Conservation (phyloP, 1,284 basidiomycete genomes). For the Sporisorium exsertum region DNA sequence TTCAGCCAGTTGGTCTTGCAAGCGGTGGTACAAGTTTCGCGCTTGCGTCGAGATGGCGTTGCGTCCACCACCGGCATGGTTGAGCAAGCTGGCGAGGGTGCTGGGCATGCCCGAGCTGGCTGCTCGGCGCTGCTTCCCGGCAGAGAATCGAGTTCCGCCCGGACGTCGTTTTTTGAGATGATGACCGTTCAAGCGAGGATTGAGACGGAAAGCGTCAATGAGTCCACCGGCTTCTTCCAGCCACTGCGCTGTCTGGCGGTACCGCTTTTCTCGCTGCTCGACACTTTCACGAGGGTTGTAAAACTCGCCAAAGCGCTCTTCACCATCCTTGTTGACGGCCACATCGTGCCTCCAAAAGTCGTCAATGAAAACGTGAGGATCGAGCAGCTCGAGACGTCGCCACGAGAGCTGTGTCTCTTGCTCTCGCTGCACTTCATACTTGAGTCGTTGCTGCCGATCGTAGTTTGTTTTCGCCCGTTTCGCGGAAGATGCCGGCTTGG, state of each 20-base stretch:
- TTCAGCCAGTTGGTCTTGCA: constrained; percentile 80
- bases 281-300: constrained; percentile 18
- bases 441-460: constrained; percentile 43
- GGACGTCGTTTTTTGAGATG: constrained; percentile 28
- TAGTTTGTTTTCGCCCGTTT: constrained; percentile 41
- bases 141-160: constrained; percentile 3
- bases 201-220: constrained; percentile 87
- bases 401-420: constrained; percentile 61
- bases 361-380: constrained; percentile 56
- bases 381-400: constrained; percentile 54
- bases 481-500: constrained; percentile 20
- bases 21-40: constrained; percentile 78
- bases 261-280: constrained; percentile 30
- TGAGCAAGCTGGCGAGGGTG: constrained; percentile 25
- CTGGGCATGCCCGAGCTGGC: background rate
- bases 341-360: constrained; percentile 62
- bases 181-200: constrained; percentile 67
- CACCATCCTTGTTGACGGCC: constrained; percentile 40
- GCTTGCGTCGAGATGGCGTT: constrained; percentile 76
- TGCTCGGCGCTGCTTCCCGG: constrained; percentile 16
- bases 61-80: constrained; percentile 27
- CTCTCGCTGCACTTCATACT: constrained; percentile 60
- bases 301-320: constrained; percentile 23
- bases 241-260: constrained; percentile 74
- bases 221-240: constrained; percentile 84